Evolutionary conservation across 2,329 filamentous ascomycete species (phyloP).

Genomic region (Geosmithia flava): DNA sequence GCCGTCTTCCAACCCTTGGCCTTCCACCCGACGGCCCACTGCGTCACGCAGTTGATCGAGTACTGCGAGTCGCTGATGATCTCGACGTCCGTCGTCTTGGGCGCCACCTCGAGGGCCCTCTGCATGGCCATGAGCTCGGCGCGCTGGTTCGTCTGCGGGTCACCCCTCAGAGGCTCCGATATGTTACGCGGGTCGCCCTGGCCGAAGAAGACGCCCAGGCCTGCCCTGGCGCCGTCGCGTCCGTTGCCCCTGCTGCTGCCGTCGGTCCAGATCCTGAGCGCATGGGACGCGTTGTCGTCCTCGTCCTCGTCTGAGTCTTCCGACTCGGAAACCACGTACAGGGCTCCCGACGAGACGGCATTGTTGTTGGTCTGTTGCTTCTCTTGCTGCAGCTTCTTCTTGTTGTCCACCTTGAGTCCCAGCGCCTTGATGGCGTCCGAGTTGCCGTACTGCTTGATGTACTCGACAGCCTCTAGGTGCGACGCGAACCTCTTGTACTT

Average conservation of each 20-base stretch:
- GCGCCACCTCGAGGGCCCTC: slow-evolving; percentile 67
- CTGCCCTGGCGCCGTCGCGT: slow-evolving; percentile 37
- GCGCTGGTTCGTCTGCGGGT: slow-evolving; percentile 82
- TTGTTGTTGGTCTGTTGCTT: not conserved
- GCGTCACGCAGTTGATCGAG: slow-evolving; percentile 76
- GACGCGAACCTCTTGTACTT: slow-evolving; percentile 60
- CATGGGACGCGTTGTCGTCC: slow-evolving; percentile 13
- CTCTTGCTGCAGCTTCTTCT: not conserved
- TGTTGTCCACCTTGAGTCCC: slow-evolving; percentile 12
- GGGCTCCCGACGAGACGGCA: not conserved
- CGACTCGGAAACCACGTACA: slow-evolving; percentile 2
- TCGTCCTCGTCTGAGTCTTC: slow-evolving; percentile 9
- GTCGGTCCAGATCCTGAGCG: slow-evolving; percentile 42
- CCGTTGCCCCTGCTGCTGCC: slow-evolving; percentile 51
- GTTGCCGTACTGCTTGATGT: slow-evolving; percentile 44
- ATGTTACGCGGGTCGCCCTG: slow-evolving; percentile 46
- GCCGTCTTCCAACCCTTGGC: slow-evolving; percentile 67
- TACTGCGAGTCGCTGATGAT: slow-evolving; percentile 89
- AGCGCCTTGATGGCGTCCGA: slow-evolving; percentile 27
- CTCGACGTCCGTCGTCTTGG: slow-evolving; percentile 52
- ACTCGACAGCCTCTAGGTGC: slow-evolving; percentile 63
- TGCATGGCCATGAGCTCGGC: slow-evolving; percentile 87
- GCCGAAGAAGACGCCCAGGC: slow-evolving; percentile 54
- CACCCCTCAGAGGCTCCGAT: slow-evolving; percentile 63
- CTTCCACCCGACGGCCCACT: slow-evolving; percentile 72